Conservation (phyloP, 2,329 filamentous ascomycete species). For the Penicillium sp. region DNA sequence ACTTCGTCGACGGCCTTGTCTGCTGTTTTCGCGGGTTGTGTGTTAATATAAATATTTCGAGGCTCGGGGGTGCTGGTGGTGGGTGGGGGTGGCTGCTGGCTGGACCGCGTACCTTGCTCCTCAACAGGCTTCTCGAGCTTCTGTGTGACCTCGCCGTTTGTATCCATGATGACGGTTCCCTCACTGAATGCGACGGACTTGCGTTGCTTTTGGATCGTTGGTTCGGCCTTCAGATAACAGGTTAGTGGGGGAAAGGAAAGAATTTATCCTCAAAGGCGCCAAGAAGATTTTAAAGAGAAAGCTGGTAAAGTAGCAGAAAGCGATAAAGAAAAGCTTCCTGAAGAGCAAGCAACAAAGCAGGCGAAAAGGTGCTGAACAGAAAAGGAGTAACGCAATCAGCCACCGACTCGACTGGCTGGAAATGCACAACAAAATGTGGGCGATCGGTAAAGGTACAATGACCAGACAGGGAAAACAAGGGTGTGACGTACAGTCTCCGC, state of each 20-base stretch:
- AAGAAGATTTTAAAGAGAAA: constrained; percentile 7
- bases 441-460: constrained; percentile 36
- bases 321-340: background rate
- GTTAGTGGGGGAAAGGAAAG: constrained; percentile 33
- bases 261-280: constrained; percentile 14
- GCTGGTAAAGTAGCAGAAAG: constrained; percentile 11
- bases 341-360: constrained; percentile 5
- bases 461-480: constrained; percentile 36
- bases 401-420: constrained; percentile 19
- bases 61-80: no score
- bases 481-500: constrained; percentile 51
- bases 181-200: constrained; percentile 95
- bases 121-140: constrained; percentile 74
- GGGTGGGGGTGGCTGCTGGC: background rate
- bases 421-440: constrained; percentile 46
- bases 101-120: constrained; percentile 32
- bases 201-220: constrained; percentile 71
- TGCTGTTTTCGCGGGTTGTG: constrained; percentile 32
- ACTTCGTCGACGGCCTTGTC: constrained; percentile 69
- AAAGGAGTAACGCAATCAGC: constrained; percentile 26
- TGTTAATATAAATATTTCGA: background rate
- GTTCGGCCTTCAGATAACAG: constrained; percentile 41
- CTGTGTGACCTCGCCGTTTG: constrained; percentile 80
- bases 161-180: constrained; percentile 84
- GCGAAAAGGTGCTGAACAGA: constrained; percentile 14